Percentiles rank a stretch among this genome's conserved stretches.
These are phyloP conservation scores for Wickerhamiella cacticola DNA, from an alignment of 805 yeast genomes.

Conservation along the genomic window DNA sequence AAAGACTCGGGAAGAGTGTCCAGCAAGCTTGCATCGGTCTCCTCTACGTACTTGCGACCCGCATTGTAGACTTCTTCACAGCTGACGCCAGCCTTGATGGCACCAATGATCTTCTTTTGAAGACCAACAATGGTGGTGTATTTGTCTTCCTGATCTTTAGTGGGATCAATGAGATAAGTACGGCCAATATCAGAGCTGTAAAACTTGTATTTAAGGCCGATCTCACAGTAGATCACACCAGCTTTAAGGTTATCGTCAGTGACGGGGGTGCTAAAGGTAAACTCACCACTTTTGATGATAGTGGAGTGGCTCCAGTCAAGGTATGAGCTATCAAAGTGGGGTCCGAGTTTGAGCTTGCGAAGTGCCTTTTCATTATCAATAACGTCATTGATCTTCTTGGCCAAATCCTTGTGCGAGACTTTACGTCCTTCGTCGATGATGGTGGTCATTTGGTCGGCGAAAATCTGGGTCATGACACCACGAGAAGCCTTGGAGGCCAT, in stretches of 20 bases:
- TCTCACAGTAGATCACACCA: slow-evolving; percentile 69
- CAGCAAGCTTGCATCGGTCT: slow-evolving; percentile 50
- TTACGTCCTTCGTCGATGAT: slow-evolving; percentile 77
- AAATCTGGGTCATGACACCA: slow-evolving; percentile 58
- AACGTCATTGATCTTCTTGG: slow-evolving; percentile 66
- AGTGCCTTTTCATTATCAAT: slow-evolving; percentile 70
- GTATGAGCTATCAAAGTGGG: slow-evolving; percentile 61
- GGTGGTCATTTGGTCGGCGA: slow-evolving; percentile 78
- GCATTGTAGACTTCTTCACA: slow-evolving; percentile 59
- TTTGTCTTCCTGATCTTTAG: slow-evolving; percentile 61
- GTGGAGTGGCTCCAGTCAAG: slow-evolving; percentile 94
- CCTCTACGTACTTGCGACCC: slow-evolving; percentile 46
- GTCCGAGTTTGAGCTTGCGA: slow-evolving; percentile 44
- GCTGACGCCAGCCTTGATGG: slow-evolving; percentile 54
- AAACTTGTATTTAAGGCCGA: slow-evolving; percentile 77
- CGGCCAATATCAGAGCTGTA: slow-evolving; percentile 83
- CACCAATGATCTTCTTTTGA: slow-evolving; percentile 50
- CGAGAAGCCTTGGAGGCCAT: slow-evolving; percentile 68
- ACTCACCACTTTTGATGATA: slow-evolving; percentile 72
- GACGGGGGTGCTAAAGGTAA: slow-evolving; percentile 73
- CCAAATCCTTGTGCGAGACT: slow-evolving; percentile 57
- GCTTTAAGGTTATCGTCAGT: slow-evolving; percentile 50
- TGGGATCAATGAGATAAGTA: slow-evolving; percentile 82
- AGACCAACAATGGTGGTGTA: slow-evolving; percentile 64
- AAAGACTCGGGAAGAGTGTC: slow-evolving; percentile 58